Evolutionary conservation across 208 protist species (phyloP), one percentile per base, ranked within the genome.

Genomic region (Acanthamoeba triangularis): DNA sequence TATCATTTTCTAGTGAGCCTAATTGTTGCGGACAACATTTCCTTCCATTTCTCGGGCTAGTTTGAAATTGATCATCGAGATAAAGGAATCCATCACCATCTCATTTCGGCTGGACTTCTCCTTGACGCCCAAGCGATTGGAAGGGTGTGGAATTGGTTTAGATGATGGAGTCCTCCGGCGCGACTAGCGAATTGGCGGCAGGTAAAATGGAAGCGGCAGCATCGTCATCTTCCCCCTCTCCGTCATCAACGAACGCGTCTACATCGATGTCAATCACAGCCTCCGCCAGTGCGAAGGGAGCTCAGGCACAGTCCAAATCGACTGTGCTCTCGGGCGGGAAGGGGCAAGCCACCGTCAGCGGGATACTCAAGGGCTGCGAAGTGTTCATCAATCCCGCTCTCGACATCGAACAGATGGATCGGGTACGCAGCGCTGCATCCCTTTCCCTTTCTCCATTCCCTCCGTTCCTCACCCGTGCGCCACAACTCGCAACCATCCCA

Each of bases 361-460:
- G 6, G 33, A 28, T 78, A 7, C 35, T 78, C 33, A 78, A 78
- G 69, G 78, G 78, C n/a, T 87, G 78, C 44, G 78, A 47, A 5
- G 44, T 87, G 44, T 87, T 87, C 78, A 87, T 87, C 78, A 87
- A 87, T 87, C 78, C 78, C 35, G 35, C 47, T n/a, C 78, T 87
- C 37, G 78, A 87, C 28, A 20, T 59, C 7, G 47, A 10, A 41
- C 54, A 87, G 78, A n/a, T 47, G 35, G 78, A 87, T 16, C 13
- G 56, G 78, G 78, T 87, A 30, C 23, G 35, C 69, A 54, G 11
- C 41, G 3, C 13, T 25, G 4, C 47, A 52, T 52, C 28, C 74
- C 41, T 84, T 16, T 20, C 41, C 20, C 30, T 54, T 41, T 54
- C 2, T 16, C 18, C 3, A 25, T 7, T 28, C 54, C 23, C 54